Evolutionary conservation across 495 filamentous ascomycete genomes (phyloP), one percentile per base, ranked within the genome.

Genomic region (Copromyces sp.): DNA sequence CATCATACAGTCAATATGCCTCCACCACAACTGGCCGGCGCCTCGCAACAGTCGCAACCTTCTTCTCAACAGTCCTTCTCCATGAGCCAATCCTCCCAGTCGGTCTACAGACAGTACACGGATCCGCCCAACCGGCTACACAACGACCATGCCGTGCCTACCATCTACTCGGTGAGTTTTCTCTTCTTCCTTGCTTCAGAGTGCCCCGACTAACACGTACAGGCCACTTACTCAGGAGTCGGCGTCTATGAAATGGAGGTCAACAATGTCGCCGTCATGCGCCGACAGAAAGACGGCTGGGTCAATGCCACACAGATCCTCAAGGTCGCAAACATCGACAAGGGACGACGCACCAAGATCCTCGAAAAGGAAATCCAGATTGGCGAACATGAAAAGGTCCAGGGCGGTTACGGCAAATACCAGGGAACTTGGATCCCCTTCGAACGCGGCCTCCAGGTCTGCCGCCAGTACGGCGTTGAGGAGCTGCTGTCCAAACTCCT

Each of bases 351-450:
- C 69, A 98, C 95, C 68, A 99, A 99, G 82, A 95, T 98, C 9
- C 84, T 99, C 53, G 95, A 99, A 79, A 98, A 97, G 81, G 95
- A 98, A 81, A 98, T 99, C 71, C 89, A 96, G 68, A 94, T 90
- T 0, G 95, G 95, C 71, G 92, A 95, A 76, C 95, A 99, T 80
- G 95, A 99, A 78, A 99, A 98, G 84, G 95, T 99, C 9, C 95
- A 99, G 78, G 95, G 95, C 12, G 96, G 95, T 9, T 99, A 99
- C 78, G 95, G 95, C 69, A 97, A 97, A 85, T 99, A 98, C 77
- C 95, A 99, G 82, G 95, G 95, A 24, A 99, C 95, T 3, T 99
- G 95, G 95, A 95, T 98, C 70, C 93, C 91, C 75, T 98, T 95
- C 78, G 89, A 92, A 53, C 87, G 95, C 70, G 95, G 95, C 3